Base-by-base conservation (phyloP, 2,329 filamentous ascomycete species). In the Apiospora koreana region DNA sequence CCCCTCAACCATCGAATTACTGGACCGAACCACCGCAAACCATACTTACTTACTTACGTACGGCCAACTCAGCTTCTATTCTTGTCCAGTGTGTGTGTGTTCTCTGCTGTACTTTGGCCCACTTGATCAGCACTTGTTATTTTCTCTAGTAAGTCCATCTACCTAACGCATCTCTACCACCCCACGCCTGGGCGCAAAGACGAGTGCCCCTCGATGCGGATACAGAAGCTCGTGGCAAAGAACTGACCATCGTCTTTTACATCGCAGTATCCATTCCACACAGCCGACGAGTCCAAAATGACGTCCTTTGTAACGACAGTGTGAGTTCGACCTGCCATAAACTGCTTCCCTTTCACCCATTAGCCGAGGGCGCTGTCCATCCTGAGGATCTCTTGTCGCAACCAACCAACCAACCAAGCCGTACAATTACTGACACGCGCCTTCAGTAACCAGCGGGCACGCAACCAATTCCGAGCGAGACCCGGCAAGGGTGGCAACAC, bases 391-490 rank as follows among this genome's bases (percentile, higher is more conserved):
- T 71, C 72, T 23, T 67, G 73, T n/a, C 69, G 70, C 72, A 76
- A 74, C 73, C 75, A 64, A n/a, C n/a, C n/a, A 75, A 73, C 66
- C 71, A 74, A 65, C 72, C 48, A 50, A 31, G 50, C 16, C 18
- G 16, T 58, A 41, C 38, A 1, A 73, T 71, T 75, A 72, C 81
- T 74, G 65, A 76, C 76, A 73, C 77, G 38, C 58, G 25, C 23
- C 43, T 35, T 42, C 79, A 96, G 94, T 76, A 96, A 96, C 84
- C 92, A 94, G 81, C 92, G 94, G 78, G 94, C 93, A 75, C 91
- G 93, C 82, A 94, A 93, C 78, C 93, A 96, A 75, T 98, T 98
- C 86, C 94, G 95, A 79, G 94, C 95, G 46, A 93, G 95, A 78
- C 92, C 92, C 73, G 85, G 91, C 58, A 97, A 96, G 81, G 94